A percentile compares a stretch with the other conserved stretches of the same genome.
Conservation (phyloP, 2,329 filamentous ascomycete genomes). For the Gremmenia infestans region DNA sequence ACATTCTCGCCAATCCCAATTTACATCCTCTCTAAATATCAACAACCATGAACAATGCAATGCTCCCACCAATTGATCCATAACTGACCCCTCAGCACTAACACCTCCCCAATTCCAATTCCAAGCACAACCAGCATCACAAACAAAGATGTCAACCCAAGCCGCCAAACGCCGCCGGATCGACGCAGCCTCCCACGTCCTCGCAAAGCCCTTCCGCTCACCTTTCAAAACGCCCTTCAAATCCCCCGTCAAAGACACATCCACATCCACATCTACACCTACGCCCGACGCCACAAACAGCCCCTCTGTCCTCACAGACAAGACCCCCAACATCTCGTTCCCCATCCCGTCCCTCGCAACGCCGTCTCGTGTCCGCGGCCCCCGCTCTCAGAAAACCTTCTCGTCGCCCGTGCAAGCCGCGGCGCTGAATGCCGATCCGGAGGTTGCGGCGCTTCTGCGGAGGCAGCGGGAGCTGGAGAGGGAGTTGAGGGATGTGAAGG, state of each 20-base stretch:
- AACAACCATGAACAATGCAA: not conserved
- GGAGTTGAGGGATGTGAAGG: slow-evolving; percentile 25
- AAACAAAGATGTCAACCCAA: slow-evolving; percentile 40
- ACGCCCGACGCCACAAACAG: slow-evolving; percentile 5
- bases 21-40: not conserved
- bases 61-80: slow-evolving; percentile 22
- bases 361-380: slow-evolving; percentile 5
- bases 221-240: slow-evolving; percentile 49
- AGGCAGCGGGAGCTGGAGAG: slow-evolving; percentile 32
- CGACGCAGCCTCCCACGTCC: slow-evolving; percentile 50
- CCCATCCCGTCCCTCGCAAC: slow-evolving; percentile 6
- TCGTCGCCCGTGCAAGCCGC: slow-evolving; percentile 30
- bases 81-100: slow-evolving; percentile 27
- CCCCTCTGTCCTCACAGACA: slow-evolving; percentile 12
- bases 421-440: slow-evolving; percentile 29
- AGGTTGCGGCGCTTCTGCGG: slow-evolving; percentile 29
- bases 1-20: slow-evolving; percentile 4
- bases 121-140: not conserved
- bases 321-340: slow-evolving; percentile 1
- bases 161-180: slow-evolving; percentile 60
- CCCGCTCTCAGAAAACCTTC: slow-evolving; percentile 20
- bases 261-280: slow-evolving; percentile 9
- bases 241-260: slow-evolving; percentile 17
- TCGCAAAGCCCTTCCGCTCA: slow-evolving; percentile 69
- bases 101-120: slow-evolving; percentile 14